Conservation (phyloP, 768 basidiomycete genomes). For the Kwoniella bestiolae region DNA sequence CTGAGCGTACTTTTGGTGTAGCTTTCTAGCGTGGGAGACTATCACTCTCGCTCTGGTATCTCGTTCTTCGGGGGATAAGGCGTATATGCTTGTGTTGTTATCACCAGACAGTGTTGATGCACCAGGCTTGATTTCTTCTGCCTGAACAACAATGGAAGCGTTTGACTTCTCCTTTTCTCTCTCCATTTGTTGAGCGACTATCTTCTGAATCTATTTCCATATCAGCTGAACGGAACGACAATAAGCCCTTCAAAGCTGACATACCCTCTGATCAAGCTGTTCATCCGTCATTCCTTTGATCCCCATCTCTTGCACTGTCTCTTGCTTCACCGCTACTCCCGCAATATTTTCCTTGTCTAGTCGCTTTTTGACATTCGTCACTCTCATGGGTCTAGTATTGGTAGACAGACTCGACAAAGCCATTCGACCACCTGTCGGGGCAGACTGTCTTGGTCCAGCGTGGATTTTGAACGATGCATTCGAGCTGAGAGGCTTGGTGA, state of each 20-base stretch:
- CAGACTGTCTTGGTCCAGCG: neutral
- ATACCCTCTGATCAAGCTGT: conserved; percentile 11
- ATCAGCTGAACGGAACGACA: neutral
- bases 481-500: neutral
- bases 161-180: neutral
- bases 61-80: conserved; percentile 69
- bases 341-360: conserved; percentile 3
- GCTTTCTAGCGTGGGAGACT: conserved; percentile 77
- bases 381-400: neutral
- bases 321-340: neutral
- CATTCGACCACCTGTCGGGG: neutral
- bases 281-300: conserved; percentile 1
- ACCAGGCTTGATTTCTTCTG: neutral
- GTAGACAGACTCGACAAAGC: neutral
- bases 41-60: conserved; percentile 84
- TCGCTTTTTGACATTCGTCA: neutral
- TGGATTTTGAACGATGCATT: conserved; percentile 11
- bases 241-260: neutral
- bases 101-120: neutral
- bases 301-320: neutral
- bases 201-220: conserved; percentile 10
- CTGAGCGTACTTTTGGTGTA: conserved; percentile 73
- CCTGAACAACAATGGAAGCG: neutral
- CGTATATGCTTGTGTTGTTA: neutral
- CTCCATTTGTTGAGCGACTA: conserved; percentile 6